Conservation (phyloP, 1,284 basidiomycete species). For the Pseudomicrostroma phylloplanum region DNA sequence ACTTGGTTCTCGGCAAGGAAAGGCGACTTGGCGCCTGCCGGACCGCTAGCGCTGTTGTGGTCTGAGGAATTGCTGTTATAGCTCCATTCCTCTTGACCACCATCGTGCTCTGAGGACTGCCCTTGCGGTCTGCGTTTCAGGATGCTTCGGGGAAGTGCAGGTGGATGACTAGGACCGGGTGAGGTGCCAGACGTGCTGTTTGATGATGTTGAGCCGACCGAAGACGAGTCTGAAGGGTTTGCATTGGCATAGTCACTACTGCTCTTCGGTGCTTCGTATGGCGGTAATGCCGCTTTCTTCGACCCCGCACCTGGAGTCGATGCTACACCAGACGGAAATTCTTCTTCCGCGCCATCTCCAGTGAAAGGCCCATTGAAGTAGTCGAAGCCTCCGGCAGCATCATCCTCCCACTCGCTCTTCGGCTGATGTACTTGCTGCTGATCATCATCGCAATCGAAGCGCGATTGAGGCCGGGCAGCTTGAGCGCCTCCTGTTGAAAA, state of each 20-base stretch:
- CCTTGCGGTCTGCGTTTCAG: constrained; percentile 19
- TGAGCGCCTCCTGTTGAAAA: constrained; percentile 18
- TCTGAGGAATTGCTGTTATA: no score
- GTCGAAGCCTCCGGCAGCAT: constrained; percentile 60
- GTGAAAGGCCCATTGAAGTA: constrained; percentile 60
- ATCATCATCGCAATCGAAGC: constrained; percentile 7
- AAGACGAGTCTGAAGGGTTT: neutral
- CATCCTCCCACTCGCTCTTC: constrained; percentile 48
- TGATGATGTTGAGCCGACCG: neutral
- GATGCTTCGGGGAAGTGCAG: constrained; percentile 23
- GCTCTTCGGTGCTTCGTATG: neutral
- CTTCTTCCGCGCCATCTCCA: constrained; percentile 13
- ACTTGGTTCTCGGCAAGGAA: no score
- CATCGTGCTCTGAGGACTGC: no score
- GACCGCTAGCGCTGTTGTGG: no score
- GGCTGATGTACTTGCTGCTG: constrained; percentile 8
- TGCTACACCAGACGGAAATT: neutral
- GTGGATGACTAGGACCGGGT: neutral
- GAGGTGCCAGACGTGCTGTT: neutral
- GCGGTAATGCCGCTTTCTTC: neutral
- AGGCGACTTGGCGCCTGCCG: no score
- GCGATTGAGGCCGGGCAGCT: neutral
- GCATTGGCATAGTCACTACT: neutral
- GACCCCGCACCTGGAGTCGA: neutral
- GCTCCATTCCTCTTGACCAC: no score